Evolutionary conservation across 1,284 basidiomycete species (phyloP), one percentile per base, ranked within the genome.

Genomic region (Filobasidium uniguttulatum): DNA sequence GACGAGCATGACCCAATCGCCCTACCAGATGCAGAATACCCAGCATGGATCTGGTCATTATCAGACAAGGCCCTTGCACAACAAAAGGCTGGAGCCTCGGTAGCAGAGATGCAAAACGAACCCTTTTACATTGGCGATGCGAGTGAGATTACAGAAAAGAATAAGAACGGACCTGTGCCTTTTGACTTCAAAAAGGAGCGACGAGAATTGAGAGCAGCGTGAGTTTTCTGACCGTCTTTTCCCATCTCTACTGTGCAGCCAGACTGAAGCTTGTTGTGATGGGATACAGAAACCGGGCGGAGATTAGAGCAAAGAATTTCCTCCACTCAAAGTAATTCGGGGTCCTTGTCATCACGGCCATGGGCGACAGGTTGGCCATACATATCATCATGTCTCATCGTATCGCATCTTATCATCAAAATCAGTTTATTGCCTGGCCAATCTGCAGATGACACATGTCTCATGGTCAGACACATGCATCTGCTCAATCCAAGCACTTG

Each of bases 11-110:
- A 85, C 31, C 80, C 93, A 2, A 67, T 89, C 10, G 86, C 90
- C 1, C 69, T 77, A 10, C 73, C 83, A 2, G 90, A 96, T 67
- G 79, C 84, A 33, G 79, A 83, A 60, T 94, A 96, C 66, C 90
- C 90, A 1, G 64, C 77, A 3, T 94, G 90, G 90, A 68, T 96
- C 38, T 96, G 89, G 87, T 80, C 75, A 20, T 64, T 90, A 37
- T 69, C 87, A 31, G 64, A 63, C 28, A 55, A 59, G 44, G 55
- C 56, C 14, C 55, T 25, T 41, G 48, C 37, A 26, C 31, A 22
- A 33, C 33, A 33, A 17, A 44, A 35, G 41, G 37, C 1, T 38
- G 33, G 7, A 26, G 44, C 28, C 49, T 33, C 30, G 37, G 46
- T 50, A n/a, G 49, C 55, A 23, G 43, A 56, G 34, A 45, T 56